Base-by-base conservation (phyloP, 176 grass and related monocot species). In the Urochloa ruziziensis region DNA sequence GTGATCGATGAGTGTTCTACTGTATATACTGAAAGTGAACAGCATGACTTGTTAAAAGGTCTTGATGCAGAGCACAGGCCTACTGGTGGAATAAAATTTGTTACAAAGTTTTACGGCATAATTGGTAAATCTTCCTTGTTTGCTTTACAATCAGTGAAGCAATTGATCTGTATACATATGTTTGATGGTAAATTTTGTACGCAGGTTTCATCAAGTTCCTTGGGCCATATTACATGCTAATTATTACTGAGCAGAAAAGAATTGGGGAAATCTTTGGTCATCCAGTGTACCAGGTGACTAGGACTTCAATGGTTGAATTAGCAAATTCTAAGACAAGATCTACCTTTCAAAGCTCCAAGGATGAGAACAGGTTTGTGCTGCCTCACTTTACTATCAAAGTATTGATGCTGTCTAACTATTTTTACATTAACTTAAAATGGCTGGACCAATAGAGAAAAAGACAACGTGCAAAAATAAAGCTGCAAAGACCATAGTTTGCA, bases 191-290 rank as follows among this genome's bases (percentile, higher is more conserved):
- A 28, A 80, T 52, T 70, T 65, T 62, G 8, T 70, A 42, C n/a
- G 18, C 83, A 98, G 96, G 96, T 88, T 95, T 95, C 74, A 84
- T 98, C 30, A 98, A 91, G 56, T 95, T 98, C 15, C 82, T 95
- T 71, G 96, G 93, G 32, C 93, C 96, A 24, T 98, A 88, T 78
- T 98, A 98, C 72, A 98, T 98, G 93, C 64, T 95, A 82, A 83
- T 98, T 79, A 90, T 98, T 79, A 98, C 96, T 0, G 89, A 93
- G 59, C 86, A 82, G 35, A 90, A 86, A 73, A 81, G 83, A 88
- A 95, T 98, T 71, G 96, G 96, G 24, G 82, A 83, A 32, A 91
- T 98, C 83, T 93, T 90, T 90, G 93, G 87, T 47, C 92, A 98
- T 88, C 84, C 84, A 15, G 85, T 98, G 65, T 98, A 93, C 83